A percentile compares a stretch with the other conserved stretches of the same genome.
These are phyloP conservation scores for Dorcoceras hygrometricum DNA, from an alignment of 257 asterid species.

Conservation along the genomic window DNA sequence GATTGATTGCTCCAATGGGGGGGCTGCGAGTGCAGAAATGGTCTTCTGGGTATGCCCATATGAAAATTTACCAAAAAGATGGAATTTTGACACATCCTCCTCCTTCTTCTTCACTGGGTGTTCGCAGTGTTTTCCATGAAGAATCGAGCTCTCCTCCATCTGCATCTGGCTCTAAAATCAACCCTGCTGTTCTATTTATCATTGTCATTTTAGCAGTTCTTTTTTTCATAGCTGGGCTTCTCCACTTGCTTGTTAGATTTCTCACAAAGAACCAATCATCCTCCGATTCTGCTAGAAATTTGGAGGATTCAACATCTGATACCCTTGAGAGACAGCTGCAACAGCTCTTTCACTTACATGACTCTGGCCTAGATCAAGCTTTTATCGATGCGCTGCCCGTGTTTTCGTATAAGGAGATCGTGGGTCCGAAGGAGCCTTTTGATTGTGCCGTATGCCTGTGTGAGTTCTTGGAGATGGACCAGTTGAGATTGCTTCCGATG, in stretches of 20 bases:
- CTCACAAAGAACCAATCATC: conserved; percentile 29
- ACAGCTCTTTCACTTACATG: conserved; percentile 48
- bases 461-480: conserved; percentile 38
- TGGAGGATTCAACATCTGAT: conserved; percentile 34
- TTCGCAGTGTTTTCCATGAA: conserved; percentile 29
- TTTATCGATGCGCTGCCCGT: conserved; percentile 51
- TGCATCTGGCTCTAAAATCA: conserved; percentile 31
- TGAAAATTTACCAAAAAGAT: conserved; percentile 51
- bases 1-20: conserved; percentile 42
- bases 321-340: conserved; percentile 50
- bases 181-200: conserved; percentile 36
- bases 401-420: conserved; percentile 41
- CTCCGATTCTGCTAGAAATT: conserved; percentile 25
- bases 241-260: conserved; percentile 41
- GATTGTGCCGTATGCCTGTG: conserved; percentile 59
- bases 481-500: conserved; percentile 44
- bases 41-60: conserved; percentile 43
- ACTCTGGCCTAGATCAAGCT: conserved; percentile 53
- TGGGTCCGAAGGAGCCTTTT: conserved; percentile 42
- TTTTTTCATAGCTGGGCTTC: conserved; percentile 40
- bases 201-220: conserved; percentile 36
- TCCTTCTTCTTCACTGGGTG: conserved; percentile 44
- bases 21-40: conserved; percentile 34
- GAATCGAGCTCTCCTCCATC: conserved; percentile 39
- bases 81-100: conserved; percentile 47